Conservation (phyloP, 306 rosid species). For the Alnus rubra region DNA sequence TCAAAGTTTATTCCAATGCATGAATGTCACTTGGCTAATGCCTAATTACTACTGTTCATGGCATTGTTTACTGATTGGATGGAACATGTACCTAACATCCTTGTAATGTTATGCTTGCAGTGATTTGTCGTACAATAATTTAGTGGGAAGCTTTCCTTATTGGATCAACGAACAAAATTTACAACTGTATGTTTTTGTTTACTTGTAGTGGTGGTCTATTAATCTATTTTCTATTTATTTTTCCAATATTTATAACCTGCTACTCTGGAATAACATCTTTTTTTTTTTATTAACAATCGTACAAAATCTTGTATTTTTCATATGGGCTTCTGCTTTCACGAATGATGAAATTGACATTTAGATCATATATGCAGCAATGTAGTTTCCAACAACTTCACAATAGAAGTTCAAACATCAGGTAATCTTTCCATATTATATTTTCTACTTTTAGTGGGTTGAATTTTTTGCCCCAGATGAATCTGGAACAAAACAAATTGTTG, state of each 20-base stretch:
- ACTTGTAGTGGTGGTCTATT: too few relatives aligned
- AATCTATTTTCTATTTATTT: background rate
- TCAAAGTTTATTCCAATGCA: background rate
- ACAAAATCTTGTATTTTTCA: background rate
- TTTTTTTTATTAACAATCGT: background rate
- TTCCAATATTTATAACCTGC: background rate
- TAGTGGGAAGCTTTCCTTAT: conserved; percentile 71
- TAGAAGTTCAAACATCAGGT: conserved; percentile 62
- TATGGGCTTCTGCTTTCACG: background rate
- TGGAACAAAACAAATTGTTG: background rate
- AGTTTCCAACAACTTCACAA: conserved; percentile 73
- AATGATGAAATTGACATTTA: conserved; percentile 22
- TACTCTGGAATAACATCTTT: background rate
- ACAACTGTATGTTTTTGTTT: conserved; percentile 50
- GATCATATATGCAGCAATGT: conserved; percentile 55
- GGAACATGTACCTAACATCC: background rate
- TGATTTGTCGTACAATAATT: conserved; percentile 79
- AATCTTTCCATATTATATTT: background rate
- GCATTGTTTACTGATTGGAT: too few relatives aligned
- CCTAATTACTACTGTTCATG: background rate
- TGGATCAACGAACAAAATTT: conserved; percentile 55
- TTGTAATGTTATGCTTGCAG: conserved; percentile 47
- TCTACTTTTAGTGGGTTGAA: background rate
- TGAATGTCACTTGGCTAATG: background rate
- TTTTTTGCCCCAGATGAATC: background rate